Evolutionary conservation across 2,329 filamentous ascomycete genomes (phyloP).

Genomic region (Paracamarosporium sp.): DNA sequence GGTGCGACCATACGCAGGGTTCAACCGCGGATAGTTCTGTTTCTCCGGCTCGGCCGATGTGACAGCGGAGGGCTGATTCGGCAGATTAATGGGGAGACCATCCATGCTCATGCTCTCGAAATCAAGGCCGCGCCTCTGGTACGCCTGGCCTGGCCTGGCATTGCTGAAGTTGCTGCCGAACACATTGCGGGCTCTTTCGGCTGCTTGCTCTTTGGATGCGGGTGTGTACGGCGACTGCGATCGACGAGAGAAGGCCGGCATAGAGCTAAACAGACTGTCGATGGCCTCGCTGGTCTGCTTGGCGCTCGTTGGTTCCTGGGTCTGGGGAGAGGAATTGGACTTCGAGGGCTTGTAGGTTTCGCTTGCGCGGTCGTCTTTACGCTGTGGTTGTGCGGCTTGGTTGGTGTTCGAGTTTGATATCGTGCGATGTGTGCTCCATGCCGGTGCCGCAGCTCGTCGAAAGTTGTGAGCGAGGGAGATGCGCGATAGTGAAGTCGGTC

Average conservation of each 20-base stretch:
- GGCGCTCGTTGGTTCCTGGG: constrained; percentile 7
- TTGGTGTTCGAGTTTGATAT: constrained; percentile 7
- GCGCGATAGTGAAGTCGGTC: constrained; percentile 31
- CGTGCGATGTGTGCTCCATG: constrained; percentile 24
- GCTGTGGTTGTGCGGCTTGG: constrained; percentile 19
- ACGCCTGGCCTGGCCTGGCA: not conserved
- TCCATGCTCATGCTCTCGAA: constrained; percentile 29
- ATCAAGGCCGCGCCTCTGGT: constrained; percentile 6
- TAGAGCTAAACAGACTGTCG: constrained; percentile 30
- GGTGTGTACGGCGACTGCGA: not conserved
- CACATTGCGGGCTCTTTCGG: constrained; percentile 15
- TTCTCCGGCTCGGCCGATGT: constrained; percentile 20
- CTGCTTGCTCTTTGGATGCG: not conserved
- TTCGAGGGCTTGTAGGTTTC: not conserved
- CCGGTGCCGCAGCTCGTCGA: constrained; percentile 15
- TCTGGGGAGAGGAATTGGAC: constrained; percentile 3
- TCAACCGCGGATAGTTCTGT: constrained; percentile 39
- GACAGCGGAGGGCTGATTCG: not conserved
- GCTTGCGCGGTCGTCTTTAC: constrained; percentile 4
- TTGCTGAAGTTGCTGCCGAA: constrained; percentile 29
- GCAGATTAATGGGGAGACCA: constrained; percentile 10
- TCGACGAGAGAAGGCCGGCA: constrained; percentile 1
- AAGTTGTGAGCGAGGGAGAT: constrained; percentile 16
- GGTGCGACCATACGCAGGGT: constrained; percentile 49
- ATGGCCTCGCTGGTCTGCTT: constrained; percentile 23